phyloP scores from a whole-genome alignment of 352 stramenopile species.

The Salisapilia sapeloensis region DNA sequence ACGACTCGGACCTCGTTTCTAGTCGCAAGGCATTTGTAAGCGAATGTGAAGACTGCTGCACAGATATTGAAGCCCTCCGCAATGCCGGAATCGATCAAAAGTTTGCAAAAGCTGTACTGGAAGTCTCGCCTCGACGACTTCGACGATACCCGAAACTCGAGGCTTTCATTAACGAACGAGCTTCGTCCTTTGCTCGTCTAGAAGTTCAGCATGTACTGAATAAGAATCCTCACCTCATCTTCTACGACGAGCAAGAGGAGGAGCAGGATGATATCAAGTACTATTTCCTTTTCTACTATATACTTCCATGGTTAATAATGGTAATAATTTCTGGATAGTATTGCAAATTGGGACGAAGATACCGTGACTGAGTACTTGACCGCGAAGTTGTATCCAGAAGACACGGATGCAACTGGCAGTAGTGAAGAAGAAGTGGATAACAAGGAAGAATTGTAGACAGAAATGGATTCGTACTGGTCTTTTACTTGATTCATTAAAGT shows the following conservation, averaged over 20 bases:
- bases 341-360: constrained; percentile 55
- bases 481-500: not conserved
- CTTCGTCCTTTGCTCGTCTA: constrained; percentile 17
- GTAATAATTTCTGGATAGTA: constrained; percentile 10
- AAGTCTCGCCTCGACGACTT: constrained; percentile 31
- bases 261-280: constrained; percentile 54
- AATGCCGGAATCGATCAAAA: constrained; percentile 10
- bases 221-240: constrained; percentile 29
- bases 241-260: constrained; percentile 28
- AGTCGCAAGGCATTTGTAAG: constrained; percentile 2
- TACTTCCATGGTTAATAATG: constrained; percentile 1
- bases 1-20: too few species aligned
- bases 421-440: constrained; percentile 1
- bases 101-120: constrained; percentile 26
- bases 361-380: constrained; percentile 55
- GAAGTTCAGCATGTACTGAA: constrained; percentile 12
- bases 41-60: constrained; percentile 29
- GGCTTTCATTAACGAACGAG: constrained; percentile 42
- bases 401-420: not conserved
- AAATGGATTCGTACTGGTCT: constrained; percentile 1
- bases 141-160: constrained; percentile 44
- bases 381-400: constrained; percentile 24
- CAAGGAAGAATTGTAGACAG: not conserved
- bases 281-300: constrained; percentile 1
- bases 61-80: constrained; percentile 17